A percentile compares a stretch with the other conserved stretches of the same genome.
These are phyloP conservation scores for Epichloe bromicola DNA, from an alignment of 2,329 filamentous ascomycete species.

Conservation along the genomic window DNA sequence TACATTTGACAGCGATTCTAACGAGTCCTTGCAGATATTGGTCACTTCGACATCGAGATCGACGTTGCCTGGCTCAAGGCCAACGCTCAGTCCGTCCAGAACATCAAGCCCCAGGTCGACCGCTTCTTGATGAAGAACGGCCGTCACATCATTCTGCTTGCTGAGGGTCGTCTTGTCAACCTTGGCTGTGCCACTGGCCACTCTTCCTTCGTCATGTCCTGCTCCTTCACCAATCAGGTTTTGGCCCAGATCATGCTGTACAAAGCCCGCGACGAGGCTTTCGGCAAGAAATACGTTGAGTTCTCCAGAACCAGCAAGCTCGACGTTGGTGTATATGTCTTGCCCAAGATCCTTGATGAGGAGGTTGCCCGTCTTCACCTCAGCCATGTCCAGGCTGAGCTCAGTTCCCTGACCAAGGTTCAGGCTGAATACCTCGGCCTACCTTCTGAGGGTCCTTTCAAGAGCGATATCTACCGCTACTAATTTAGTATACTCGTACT, in stretches of 20 bases:
- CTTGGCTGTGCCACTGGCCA: conserved; percentile 97
- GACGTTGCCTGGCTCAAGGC: conserved; percentile 99
- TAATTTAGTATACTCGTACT: conserved; percentile 25
- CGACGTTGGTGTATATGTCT: conserved; percentile 76
- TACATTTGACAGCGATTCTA: background rate
- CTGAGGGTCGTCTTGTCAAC: conserved; percentile 98
- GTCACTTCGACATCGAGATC: conserved; percentile 99
- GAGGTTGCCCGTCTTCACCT: conserved; percentile 93
- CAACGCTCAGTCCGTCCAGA: conserved; percentile 84
- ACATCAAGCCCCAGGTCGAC: conserved; percentile 99
- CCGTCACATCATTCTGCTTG: conserved; percentile 95
- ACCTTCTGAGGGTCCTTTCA: conserved; percentile 79
- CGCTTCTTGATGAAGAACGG: conserved; percentile 89
- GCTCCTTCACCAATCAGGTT: conserved; percentile 99
- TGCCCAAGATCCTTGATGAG: conserved; percentile 96
- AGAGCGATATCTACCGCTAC: conserved; percentile 63
- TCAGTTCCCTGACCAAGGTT: conserved; percentile 69
- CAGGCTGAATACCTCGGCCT: conserved; percentile 95
- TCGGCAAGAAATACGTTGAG: conserved; percentile 89
- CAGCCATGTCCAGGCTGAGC: conserved; percentile 85
- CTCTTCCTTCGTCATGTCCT: conserved; percentile 99
- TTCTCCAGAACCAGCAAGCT: conserved; percentile 90
- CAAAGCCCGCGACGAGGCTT: conserved; percentile 81
- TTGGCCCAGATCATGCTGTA: conserved; percentile 97
- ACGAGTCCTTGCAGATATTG: conserved; percentile 54